phyloP scores from a whole-genome alignment of 2,329 filamentous ascomycete genomes.

The Penicillium sp. region DNA sequence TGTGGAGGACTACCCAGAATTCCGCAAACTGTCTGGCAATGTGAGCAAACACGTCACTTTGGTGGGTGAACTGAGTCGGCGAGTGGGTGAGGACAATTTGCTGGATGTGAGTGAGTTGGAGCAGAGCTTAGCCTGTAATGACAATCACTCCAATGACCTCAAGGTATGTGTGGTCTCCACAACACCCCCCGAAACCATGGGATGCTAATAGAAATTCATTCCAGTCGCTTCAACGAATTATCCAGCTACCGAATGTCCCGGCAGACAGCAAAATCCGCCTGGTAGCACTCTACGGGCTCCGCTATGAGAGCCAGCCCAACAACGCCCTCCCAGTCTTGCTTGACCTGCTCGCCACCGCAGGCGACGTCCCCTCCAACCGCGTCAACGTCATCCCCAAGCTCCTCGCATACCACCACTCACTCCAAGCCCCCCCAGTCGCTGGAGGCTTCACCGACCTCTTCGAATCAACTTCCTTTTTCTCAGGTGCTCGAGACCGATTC shows the following conservation, averaged over 20 bases:
- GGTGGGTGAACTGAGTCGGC: constrained; percentile 87
- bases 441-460: constrained; percentile 89
- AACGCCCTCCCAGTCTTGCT: constrained; percentile 82
- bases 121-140: constrained; percentile 94
- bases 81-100: constrained; percentile 80
- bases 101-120: constrained; percentile 97
- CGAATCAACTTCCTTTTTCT: constrained; percentile 87
- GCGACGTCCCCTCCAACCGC: constrained; percentile 73
- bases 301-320: constrained; percentile 83
- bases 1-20: constrained; percentile 98
- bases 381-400: constrained; percentile 81
- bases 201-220: too few species aligned
- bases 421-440: constrained; percentile 75
- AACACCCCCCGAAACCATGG: too few species aligned
- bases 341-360: constrained; percentile 81
- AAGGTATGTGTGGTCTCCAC: constrained; percentile 60
- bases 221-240: constrained; percentile 80
- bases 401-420: constrained; percentile 79
- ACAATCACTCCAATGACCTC: constrained; percentile 89
- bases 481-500: constrained; percentile 81
- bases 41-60: constrained; percentile 98
- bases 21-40: constrained; percentile 93
- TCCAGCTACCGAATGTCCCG: constrained; percentile 76
- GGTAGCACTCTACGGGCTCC: constrained; percentile 90
- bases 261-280: constrained; percentile 83